Conservation (phyloP, 257 asterid species). For the Solanum medicagineum region DNA sequence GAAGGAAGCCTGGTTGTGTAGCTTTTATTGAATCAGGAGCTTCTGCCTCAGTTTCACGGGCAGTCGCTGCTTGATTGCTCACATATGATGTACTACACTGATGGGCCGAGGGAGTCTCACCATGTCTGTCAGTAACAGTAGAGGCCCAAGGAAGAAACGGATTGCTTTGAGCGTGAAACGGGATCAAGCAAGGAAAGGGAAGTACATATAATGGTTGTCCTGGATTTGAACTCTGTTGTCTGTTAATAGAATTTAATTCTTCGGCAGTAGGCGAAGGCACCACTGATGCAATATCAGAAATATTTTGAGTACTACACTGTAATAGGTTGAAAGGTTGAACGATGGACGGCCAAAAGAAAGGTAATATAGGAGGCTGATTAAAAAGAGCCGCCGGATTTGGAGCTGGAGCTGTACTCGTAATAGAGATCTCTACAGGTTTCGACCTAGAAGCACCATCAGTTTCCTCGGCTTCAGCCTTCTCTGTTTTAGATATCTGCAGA, state of each 20-base stretch:
- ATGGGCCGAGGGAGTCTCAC: not conserved
- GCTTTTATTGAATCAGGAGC: not conserved
- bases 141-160: not conserved
- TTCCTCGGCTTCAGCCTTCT: slow-evolving; percentile 12
- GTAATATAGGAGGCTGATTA: slow-evolving; percentile 25
- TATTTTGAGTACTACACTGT: slow-evolving; percentile 12
- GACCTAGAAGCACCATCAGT: slow-evolving; percentile 2
- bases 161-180: slow-evolving; percentile 8
- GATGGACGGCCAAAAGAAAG: slow-evolving; percentile 37
- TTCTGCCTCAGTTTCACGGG: not conserved
- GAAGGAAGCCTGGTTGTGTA: too few relatives aligned
- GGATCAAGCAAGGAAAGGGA: slow-evolving; percentile 52
- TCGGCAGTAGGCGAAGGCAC: slow-evolving; percentile 4
- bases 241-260: slow-evolving; percentile 2
- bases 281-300: slow-evolving; percentile 5
- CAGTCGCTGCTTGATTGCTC: not conserved
- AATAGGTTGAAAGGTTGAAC: slow-evolving; percentile 17
- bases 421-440: not conserved
- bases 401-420: slow-evolving; percentile 7
- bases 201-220: slow-evolving; percentile 27
- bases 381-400: slow-evolving; percentile 3
- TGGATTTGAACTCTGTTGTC: slow-evolving; percentile 17
- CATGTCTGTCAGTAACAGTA: not conserved
- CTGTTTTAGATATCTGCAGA: slow-evolving; percentile 31
- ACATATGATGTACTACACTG: slow-evolving; percentile 9